Evolutionary conservation across 2,329 filamentous ascomycete species (phyloP), one percentile per base, ranked within the genome.

Genomic region (Penicillium sp.): DNA sequence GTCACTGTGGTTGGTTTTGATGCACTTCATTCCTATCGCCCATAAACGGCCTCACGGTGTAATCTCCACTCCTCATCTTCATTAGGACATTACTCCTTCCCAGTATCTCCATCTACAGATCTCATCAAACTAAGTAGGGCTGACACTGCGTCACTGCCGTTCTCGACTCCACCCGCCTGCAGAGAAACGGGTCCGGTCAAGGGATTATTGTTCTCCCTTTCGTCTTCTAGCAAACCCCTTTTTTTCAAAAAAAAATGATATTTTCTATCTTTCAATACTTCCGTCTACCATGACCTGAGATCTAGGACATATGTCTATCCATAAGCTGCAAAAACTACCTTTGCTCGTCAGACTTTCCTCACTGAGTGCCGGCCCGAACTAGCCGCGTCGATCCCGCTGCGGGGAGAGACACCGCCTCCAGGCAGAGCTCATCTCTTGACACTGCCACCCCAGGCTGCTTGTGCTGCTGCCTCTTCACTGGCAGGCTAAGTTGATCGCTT

Each of bases 361-460:
- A n/a, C n/a, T n/a, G n/a, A n/a, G n/a, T n/a, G n/a, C n/a, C 16
- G 36, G 5, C 37, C 23, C 23, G 23, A 16, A 31, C 8, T 45
- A 45, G 42, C 42, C 42, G 36, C 51, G 58, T 55, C 56, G 58
- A 61, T 63, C 58, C 54, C 54, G 45, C 31, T 62, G 60, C 60
- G 60, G 60, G 60, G 60, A 42, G 48, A 28, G 60, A 61, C 60
- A 63, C 60, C 60, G 60, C 60, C 60, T 45, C 36, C 34, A 43
- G 31, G 19, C 46, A 37, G 34, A 26, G 34, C 34, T 5, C 24
- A 28, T 16, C 33, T 34, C 14, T 5, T 28, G 48, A 42, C 34
- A 26, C 31, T 21, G 51, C 18, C 23, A 23, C 36, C 16, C 24
- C n/a, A n/a, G n/a, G n/a, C n/a, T n/a, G n/a, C n/a, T n/a, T n/a